phyloP scores from a whole-genome alignment of 306 rosid species.

The Datisca glomerata region DNA sequence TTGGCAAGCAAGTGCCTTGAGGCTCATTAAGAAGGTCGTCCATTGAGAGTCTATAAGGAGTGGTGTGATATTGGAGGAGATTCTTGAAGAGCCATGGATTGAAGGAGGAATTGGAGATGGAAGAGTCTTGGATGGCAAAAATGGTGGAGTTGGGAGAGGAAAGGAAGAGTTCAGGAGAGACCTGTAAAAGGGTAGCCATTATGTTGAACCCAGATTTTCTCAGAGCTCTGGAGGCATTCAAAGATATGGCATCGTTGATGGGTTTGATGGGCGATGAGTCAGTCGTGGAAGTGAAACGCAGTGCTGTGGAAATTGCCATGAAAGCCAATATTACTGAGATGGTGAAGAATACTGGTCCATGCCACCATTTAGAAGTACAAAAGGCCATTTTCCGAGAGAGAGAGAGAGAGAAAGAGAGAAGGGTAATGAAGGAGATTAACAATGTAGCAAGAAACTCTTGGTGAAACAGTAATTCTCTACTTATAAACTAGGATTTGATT shows the following conservation, averaged over 20 bases:
- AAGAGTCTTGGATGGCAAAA: conserved; percentile 33
- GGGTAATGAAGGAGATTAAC: no score
- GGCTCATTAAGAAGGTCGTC: conserved; percentile 19
- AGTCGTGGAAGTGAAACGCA: conserved; percentile 21
- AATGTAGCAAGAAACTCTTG: no score
- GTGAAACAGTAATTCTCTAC: no score
- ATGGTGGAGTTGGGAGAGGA: conserved; percentile 28
- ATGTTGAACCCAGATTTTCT: conserved; percentile 35
- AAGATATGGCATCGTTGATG: conserved; percentile 17
- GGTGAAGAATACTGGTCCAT: conserved; percentile 22
- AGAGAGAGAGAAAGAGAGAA: background rate
- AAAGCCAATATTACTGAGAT: conserved; percentile 32
- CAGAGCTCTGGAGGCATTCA: conserved; percentile 40
- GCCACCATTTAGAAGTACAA: conserved; percentile 33
- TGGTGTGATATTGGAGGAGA: conserved; percentile 44
- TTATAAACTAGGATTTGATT: no score
- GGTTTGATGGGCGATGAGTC: conserved; percentile 14
- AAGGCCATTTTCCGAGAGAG: conserved; percentile 49
- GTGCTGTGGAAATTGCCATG: conserved; percentile 34
- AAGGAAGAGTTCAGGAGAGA: conserved; percentile 45
- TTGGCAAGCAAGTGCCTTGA: conserved; percentile 30
- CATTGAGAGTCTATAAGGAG: conserved; percentile 21
- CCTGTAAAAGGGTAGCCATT: conserved; percentile 45
- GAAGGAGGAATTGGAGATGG: conserved; percentile 28
- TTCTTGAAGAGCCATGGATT: conserved; percentile 42